Base-by-base conservation (phyloP, 805 yeast species). In the Tetrapisispora namnaoensis region DNA sequence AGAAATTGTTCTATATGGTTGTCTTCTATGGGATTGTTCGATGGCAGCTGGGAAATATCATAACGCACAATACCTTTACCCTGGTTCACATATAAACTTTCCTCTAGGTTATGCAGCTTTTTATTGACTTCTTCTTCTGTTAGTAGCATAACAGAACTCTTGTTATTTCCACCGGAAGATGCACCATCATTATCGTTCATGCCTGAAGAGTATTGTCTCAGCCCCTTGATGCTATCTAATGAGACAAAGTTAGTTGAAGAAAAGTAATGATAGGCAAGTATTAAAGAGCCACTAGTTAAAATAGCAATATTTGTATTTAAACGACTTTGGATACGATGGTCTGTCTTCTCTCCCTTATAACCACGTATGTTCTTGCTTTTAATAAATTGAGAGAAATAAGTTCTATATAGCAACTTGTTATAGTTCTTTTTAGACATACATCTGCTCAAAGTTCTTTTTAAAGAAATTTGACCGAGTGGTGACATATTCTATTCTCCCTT, bases 11-110 rank as follows among this genome's bases (percentile, higher is more conserved):
- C 98, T 2, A 91, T 78, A 51, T 93, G 78, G 60, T 87, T 96
- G 63, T 93, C 99, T 64, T 93, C 99, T 54, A 90, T 87, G 11
- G 98, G 98, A 47, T 84, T 80, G 65, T 93, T 93, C 41, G 95
- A 83, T 9, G 97, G 85, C 46, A 93, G 69, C 67, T 93, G 99
- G 37, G 93, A 77, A 27, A 88, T 77, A 63, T 93, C 99, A 61
- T 89, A 91, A 49, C 99, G 74, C 11, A 80, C 65, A 18, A 93
- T 91, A 20, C 98, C 98, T 52, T 84, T 82, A 13, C 91, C 90
- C 50, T 96, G 75, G 55, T 85, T 82, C 20, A 91, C 91, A 34
- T 70, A 63, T 59, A 82, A 86, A 53, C 91, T 80, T 65, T 90
- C 93, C 62, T 91, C 96, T 55, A 73, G 72, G 55, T 80, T 80